A percentile compares a stretch with the other conserved stretches of the same genome.
Evolutionary conservation across 805 yeast species (phyloP).

Genomic region (Candida wancherniae): DNA sequence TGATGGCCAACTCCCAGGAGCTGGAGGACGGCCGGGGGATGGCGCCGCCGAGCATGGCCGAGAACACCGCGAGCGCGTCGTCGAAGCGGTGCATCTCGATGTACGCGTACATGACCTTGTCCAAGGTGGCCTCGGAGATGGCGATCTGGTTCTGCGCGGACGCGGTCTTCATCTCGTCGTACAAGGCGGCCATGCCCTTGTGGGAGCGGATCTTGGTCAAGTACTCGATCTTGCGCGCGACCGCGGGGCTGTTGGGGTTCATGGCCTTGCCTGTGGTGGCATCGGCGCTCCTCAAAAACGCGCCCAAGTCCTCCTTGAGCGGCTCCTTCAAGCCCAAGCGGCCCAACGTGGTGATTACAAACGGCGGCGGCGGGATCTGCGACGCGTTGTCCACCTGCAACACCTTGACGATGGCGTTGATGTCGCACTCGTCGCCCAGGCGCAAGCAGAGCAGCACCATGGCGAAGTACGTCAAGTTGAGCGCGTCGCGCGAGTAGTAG

Average conservation of each 20-base stretch:
- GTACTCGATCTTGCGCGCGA: slow-evolving; percentile 20
- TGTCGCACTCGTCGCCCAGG: slow-evolving; percentile 20
- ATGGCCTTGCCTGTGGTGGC: slow-evolving; percentile 18
- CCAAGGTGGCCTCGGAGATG: slow-evolving; percentile 38
- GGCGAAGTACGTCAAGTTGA: slow-evolving; percentile 31
- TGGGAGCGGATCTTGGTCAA: slow-evolving; percentile 18
- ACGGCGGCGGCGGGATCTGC: slow-evolving; percentile 17
- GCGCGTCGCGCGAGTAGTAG: slow-evolving; percentile 14
- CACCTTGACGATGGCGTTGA: slow-evolving; percentile 23
- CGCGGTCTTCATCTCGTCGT: slow-evolving; percentile 23
- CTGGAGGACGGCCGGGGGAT: slow-evolving; percentile 35
- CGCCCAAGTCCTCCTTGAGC: slow-evolving; percentile 6
- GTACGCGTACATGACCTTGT: slow-evolving; percentile 44
- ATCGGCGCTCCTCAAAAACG: slow-evolving; percentile 4
- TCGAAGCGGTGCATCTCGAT: slow-evolving; percentile 30
- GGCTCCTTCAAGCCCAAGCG: slow-evolving; percentile 12
- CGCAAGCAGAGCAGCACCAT: slow-evolving; percentile 27
- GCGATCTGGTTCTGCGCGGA: slow-evolving; percentile 23
- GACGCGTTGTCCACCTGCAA: slow-evolving; percentile 20
- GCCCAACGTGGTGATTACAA: slow-evolving; percentile 17
- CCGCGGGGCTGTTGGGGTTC: slow-evolving; percentile 31
- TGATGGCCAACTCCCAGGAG: slow-evolving; percentile 58
- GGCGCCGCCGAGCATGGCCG: slow-evolving; percentile 38
- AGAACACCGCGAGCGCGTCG: slow-evolving; percentile 46
- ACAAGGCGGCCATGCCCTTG: slow-evolving; percentile 19